A percentile compares a stretch with the other conserved stretches of the same genome.
Evolutionary conservation across 345 rosid species (phyloP).

Genomic region (Pelargonium nanum): DNA sequence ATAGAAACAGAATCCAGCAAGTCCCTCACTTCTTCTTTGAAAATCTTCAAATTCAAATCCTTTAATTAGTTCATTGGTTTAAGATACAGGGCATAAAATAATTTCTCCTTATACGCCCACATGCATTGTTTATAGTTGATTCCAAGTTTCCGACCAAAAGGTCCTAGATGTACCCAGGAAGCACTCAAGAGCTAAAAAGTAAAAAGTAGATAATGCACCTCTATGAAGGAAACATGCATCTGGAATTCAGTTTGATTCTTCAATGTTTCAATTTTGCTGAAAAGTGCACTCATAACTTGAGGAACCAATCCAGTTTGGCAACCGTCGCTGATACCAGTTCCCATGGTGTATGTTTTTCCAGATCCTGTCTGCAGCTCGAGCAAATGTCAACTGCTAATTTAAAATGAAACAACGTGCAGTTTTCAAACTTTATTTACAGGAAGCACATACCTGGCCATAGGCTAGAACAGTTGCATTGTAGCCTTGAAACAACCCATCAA

Average conservation of each 20-base stretch:
- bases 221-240: constrained; percentile 75
- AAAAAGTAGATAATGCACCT: constrained; percentile 26
- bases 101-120: too few relatives aligned
- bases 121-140: background rate
- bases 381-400: constrained; percentile 9
- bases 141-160: too few relatives aligned
- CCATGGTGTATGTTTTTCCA: constrained; percentile 84
- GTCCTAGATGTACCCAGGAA: too few relatives aligned
- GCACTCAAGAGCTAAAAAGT: background rate
- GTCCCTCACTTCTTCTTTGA: constrained; percentile 78
- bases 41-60: constrained; percentile 40
- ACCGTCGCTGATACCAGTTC: constrained; percentile 62
- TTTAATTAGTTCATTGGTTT: constrained; percentile 14
- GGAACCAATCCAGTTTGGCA: constrained; percentile 54
- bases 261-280: constrained; percentile 45
- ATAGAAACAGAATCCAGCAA: constrained; percentile 48
- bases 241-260: constrained; percentile 53
- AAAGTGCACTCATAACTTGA: constrained; percentile 58
- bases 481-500: constrained; percentile 71
- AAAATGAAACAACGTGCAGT: constrained; percentile 3
- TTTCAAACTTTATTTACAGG: constrained; percentile 3
- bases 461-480: constrained; percentile 83
- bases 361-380: constrained; percentile 64
- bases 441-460: constrained; percentile 62
- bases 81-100: background rate